Evolutionary conservation across 78 protist species (phyloP), one percentile per base, ranked within the genome.

Genomic region (Dictyostelium purpureum): DNA sequence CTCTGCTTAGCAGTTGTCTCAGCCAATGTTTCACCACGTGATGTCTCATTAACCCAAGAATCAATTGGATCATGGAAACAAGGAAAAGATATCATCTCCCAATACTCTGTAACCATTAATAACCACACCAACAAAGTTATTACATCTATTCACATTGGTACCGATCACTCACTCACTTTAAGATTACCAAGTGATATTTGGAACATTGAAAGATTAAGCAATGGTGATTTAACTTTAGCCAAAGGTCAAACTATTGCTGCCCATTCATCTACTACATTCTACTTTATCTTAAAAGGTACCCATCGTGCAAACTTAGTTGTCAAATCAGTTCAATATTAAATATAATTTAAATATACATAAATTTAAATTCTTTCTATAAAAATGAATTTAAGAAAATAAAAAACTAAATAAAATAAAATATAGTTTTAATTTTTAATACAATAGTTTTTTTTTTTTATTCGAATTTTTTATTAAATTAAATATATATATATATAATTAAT

Each of bases 221-320:
- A 42, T 69, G 76, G 47, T 40, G 54, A 69, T 69, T 63, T 77
- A n/a, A 66, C 77, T 0, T 37, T 79, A 11, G 71, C 83, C 37
- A 9, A 9, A 6, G 31, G 45, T 24, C 71, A 56, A 56, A 33
- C 37, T 35, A 35, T 77, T 24, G 63, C 61, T 1, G 42, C 67
- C 0, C 49, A 38, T 57, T 11, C 42, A 14, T 24, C 73, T 1
- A 43, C 37, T 24, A 77, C 83, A 24, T 77, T 77, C 40, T 61
- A 63, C 56, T 77, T 59, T 63, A 77, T 77, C 52, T 16, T 77
- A 21, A 38, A 77, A 24, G 83, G 83, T 26, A 11, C 71, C 0
- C 6, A 54, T 3, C 45, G 31, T 43, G 49, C 81, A 75, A 24
- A 75, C 26, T n/a, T 75, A 10, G 6, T 19, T 6, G 7, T 75